Evolutionary conservation across 495 filamentous ascomycete species (phyloP).

Genomic region (Aspergillus taichungensis): DNA sequence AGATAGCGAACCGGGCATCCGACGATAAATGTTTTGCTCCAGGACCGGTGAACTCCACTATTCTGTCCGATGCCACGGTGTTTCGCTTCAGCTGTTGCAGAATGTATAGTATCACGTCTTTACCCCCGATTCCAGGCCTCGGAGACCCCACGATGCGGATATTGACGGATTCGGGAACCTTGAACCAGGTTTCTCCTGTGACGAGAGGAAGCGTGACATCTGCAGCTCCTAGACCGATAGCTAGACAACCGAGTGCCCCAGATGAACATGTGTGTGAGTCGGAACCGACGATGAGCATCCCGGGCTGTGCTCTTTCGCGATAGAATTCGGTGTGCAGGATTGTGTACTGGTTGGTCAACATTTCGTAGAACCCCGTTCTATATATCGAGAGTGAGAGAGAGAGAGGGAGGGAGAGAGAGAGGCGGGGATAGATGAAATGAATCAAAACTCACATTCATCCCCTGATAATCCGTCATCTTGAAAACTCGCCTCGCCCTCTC

Average conservation of each 20-base stretch:
- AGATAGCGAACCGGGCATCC: conserved; percentile 40
- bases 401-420: no score
- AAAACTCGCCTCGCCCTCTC: conserved; percentile 27
- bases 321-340: conserved; percentile 42
- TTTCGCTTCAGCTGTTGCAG: conserved; percentile 35
- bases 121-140: conserved; percentile 32
- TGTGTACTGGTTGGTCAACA: conserved; percentile 20
- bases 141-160: conserved; percentile 28
- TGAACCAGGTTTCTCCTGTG: conserved; percentile 40
- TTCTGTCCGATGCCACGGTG: conserved; percentile 35
- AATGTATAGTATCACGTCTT: conserved; percentile 40
- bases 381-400: neutral
- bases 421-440: no score
- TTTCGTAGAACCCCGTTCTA: neutral
- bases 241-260: conserved; percentile 30
- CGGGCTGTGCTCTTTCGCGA: conserved; percentile 35
- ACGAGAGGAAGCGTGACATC: conserved; percentile 38
- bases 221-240: conserved; percentile 36
- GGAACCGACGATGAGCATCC: conserved; percentile 35
- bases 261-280: conserved; percentile 43
- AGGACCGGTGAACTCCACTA: conserved; percentile 37
- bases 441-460: conserved; percentile 29
- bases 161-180: conserved; percentile 32
- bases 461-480: conserved; percentile 39
- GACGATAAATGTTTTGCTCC: conserved; percentile 24